Evolutionary conservation across 305 asterid species (phyloP).

Genomic region (Fraxinus angustifolia): DNA sequence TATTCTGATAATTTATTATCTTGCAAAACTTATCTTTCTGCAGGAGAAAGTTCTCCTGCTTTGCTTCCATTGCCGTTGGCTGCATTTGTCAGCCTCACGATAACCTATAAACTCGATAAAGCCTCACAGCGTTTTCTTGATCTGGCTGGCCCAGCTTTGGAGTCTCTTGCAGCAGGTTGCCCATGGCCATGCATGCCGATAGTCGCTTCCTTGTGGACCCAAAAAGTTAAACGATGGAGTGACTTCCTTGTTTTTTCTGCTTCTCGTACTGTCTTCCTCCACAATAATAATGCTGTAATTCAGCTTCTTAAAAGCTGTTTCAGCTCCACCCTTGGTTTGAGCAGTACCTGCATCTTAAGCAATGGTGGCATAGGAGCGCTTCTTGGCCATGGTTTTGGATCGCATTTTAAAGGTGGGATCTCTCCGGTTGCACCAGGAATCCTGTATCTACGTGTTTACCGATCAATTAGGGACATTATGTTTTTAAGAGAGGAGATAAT

Average conservation of each 20-base stretch:
- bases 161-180: constrained; percentile 96
- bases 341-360: constrained; percentile 52
- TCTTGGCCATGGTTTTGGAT: constrained; percentile 92
- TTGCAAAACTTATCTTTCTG: constrained; percentile 20
- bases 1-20: constrained; percentile 10
- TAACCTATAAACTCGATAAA: constrained; percentile 91
- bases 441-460: constrained; percentile 72
- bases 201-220: constrained; percentile 96
- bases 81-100: constrained; percentile 98
- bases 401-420: constrained; percentile 81
- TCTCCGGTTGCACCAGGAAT: constrained; percentile 98
- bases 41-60: constrained; percentile 84
- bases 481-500: constrained; percentile 81
- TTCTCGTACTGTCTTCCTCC: constrained; percentile 91
- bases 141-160: constrained; percentile 96
- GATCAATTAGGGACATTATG: constrained; percentile 80
- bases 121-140: constrained; percentile 91
- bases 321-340: constrained; percentile 63
- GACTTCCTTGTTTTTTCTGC: constrained; percentile 92
- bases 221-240: constrained; percentile 92
- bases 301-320: constrained; percentile 90
- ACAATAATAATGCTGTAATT: constrained; percentile 79
- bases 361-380: constrained; percentile 86
- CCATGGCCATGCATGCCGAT: constrained; percentile 99
- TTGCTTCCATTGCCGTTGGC: constrained; percentile 94